These are phyloP conservation scores for Mycena pura DNA, from an alignment of 768 basidiomycete genomes.

Conservation along the genomic window DNA sequence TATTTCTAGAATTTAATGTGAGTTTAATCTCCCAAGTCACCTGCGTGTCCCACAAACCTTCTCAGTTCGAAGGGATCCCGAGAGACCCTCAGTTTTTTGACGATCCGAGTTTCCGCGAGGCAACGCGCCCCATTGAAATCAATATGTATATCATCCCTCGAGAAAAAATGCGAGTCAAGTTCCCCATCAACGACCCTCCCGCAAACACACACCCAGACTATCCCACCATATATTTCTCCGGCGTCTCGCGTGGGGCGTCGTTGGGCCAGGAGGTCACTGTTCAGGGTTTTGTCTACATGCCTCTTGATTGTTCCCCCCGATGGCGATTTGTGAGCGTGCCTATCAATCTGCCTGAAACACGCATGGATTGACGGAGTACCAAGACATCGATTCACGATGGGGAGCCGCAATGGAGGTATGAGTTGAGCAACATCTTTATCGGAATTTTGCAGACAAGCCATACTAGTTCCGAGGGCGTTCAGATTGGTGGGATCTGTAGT, in stretches of 20 bases:
- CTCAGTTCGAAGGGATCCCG: slow-evolving; percentile 35
- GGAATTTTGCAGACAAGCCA: background rate
- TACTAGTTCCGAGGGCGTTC: slow-evolving; percentile 67
- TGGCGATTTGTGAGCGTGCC: slow-evolving; percentile 75
- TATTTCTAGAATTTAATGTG: slow-evolving; percentile 56
- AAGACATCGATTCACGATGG: slow-evolving; percentile 63
- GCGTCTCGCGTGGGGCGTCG: slow-evolving; percentile 48
- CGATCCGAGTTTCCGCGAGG: slow-evolving; percentile 64
- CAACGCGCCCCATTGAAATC: slow-evolving; percentile 67
- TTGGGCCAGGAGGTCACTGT: slow-evolving; percentile 50
- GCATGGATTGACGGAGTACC: slow-evolving; percentile 26
- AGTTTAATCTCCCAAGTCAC: slow-evolving; percentile 16
- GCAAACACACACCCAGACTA: slow-evolving; percentile 35
- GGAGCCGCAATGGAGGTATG: slow-evolving; percentile 66
- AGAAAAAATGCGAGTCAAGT: slow-evolving; percentile 36
- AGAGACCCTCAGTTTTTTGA: slow-evolving; percentile 58
- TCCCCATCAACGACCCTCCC: slow-evolving; percentile 30
- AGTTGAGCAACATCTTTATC: background rate
- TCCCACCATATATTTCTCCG: slow-evolving; percentile 55
- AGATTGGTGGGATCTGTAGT: slow-evolving; percentile 70
- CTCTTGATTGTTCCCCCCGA: slow-evolving; percentile 49
- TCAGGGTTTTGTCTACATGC: slow-evolving; percentile 59
- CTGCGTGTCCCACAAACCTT: background rate
- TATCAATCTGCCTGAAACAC: too few species aligned
- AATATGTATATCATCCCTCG: slow-evolving; percentile 54